A percentile compares a stretch with the other conserved stretches of the same genome.
phyloP scores from a whole-genome alignment of 257 asterid genomes.

The Thymus quinquecostatus region DNA sequence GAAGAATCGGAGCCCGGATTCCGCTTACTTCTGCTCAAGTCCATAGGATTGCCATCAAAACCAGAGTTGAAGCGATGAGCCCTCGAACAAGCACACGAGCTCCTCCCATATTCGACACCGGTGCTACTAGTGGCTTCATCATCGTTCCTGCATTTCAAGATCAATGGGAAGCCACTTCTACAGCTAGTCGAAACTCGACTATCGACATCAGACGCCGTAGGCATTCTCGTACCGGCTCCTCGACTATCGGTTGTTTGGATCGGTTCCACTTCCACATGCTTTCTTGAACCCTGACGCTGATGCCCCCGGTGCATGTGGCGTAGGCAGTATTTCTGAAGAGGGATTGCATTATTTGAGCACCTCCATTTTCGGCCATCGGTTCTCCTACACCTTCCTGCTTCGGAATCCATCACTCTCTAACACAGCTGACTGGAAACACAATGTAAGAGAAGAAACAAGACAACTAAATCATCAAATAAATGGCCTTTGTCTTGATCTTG shows the following conservation, averaged over 20 bases:
- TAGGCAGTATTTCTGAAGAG: slow-evolving; percentile 62
- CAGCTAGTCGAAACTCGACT: slow-evolving; percentile 5
- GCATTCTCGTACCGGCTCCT: background rate
- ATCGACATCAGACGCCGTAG: slow-evolving; percentile 21
- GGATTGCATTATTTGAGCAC: slow-evolving; percentile 54
- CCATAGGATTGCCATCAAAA: slow-evolving; percentile 24
- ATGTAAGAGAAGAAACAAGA: background rate
- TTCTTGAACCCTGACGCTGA: slow-evolving; percentile 61
- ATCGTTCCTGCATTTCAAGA: background rate
- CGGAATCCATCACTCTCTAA: slow-evolving; percentile 52
- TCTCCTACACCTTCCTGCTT: slow-evolving; percentile 74
- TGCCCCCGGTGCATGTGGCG: slow-evolving; percentile 76
- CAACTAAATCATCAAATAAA: background rate
- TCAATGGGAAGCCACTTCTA: slow-evolving; percentile 28
- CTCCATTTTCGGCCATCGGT: slow-evolving; percentile 89
- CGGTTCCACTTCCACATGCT: slow-evolving; percentile 88
- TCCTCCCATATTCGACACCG: slow-evolving; percentile 8
- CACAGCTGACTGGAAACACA: slow-evolving; percentile 33
- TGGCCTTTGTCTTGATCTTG: background rate
- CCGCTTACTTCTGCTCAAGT: slow-evolving; percentile 27
- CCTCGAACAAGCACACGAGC: slow-evolving; percentile 19
- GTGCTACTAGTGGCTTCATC: slow-evolving; percentile 8
- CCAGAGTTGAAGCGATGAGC: background rate
- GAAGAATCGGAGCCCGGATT: slow-evolving; percentile 31
- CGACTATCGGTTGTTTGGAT: slow-evolving; percentile 20